Evolutionary conservation across 1,284 basidiomycete species (phyloP).

Genomic region (Pseudozyma pruni): DNA sequence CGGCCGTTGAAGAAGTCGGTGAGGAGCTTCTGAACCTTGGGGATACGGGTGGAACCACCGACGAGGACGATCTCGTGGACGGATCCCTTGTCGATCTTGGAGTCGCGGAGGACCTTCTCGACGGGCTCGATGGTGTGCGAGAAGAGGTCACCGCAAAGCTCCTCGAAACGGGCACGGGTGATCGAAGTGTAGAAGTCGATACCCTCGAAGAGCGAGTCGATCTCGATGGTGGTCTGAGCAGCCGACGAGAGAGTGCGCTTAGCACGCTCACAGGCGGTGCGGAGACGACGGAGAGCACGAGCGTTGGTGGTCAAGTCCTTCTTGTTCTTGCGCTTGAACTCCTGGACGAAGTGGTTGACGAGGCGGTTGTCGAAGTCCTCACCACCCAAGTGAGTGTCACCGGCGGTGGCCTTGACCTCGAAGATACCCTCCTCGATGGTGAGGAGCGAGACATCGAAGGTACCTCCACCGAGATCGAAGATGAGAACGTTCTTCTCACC

Average conservation of each 20-base stretch:
- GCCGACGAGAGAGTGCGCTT: slow-evolving; percentile 98
- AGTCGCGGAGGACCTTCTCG: slow-evolving; percentile 97
- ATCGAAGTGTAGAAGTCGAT: slow-evolving; percentile 98
- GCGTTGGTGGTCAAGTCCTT: slow-evolving; percentile 92
- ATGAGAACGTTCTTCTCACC: slow-evolving; percentile 94
- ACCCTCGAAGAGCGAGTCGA: slow-evolving; percentile 97
- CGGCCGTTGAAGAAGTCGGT: slow-evolving; percentile 96
- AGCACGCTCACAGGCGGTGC: slow-evolving; percentile 97
- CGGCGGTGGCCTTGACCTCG: slow-evolving; percentile 98
- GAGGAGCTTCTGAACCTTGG: slow-evolving; percentile 95
- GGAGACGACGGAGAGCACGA: slow-evolving; percentile 95
- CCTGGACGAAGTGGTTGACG: slow-evolving; percentile 96
- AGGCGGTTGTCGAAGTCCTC: slow-evolving; percentile 98
- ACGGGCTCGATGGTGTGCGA: slow-evolving; percentile 95
- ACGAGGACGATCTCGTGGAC: slow-evolving; percentile 98
- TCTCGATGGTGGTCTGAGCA: slow-evolving; percentile 95
- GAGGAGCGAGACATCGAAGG: slow-evolving; percentile 97
- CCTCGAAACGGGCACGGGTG: slow-evolving; percentile 98
- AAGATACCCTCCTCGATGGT: slow-evolving; percentile 99
- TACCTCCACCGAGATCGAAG: slow-evolving; percentile 98
- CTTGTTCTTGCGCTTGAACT: slow-evolving; percentile 99
- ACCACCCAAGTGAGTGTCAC: slow-evolving; percentile 98
- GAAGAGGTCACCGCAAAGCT: slow-evolving; percentile 97
- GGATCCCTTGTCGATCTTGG: slow-evolving; percentile 90
- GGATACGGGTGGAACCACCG: slow-evolving; percentile 98